phyloP scores from a whole-genome alignment of 192 early-diverging fungal genomes.

The Podila verticillata region DNA sequence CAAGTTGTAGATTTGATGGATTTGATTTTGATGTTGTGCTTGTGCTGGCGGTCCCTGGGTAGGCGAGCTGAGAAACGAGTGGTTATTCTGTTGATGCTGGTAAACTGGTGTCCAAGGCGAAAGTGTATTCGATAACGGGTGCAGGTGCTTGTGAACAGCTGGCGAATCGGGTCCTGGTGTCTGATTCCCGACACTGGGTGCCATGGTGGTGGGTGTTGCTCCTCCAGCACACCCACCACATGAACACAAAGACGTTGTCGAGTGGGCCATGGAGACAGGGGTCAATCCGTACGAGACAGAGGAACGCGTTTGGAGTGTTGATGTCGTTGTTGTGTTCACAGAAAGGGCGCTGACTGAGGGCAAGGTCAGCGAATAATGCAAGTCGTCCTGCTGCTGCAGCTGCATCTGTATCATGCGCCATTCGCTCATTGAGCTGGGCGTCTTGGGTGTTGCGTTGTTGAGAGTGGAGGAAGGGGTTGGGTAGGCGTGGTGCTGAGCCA shows the following conservation, averaged over 20 bases:
- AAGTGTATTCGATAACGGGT: slow-evolving; percentile 8
- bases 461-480: slow-evolving; percentile 8
- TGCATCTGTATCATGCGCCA: slow-evolving; percentile 50
- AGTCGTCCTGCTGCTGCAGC: slow-evolving; percentile 41
- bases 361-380: slow-evolving; percentile 12
- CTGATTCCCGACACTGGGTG: background rate
- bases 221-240: background rate
- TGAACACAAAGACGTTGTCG: slow-evolving; percentile 3
- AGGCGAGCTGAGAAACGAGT: slow-evolving; percentile 10
- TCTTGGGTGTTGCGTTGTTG: slow-evolving; percentile 11
- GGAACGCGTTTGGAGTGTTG: background rate
- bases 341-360: slow-evolving; percentile 18
- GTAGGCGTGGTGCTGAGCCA: background rate
- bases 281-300: background rate
- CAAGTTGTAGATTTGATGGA: background rate
- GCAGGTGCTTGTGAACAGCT: background rate
- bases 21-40: background rate
- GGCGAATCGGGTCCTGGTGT: background rate
- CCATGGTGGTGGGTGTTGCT: background rate
- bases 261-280: background rate
- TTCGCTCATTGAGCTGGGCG: slow-evolving; percentile 26
- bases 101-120: background rate
- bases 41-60: background rate
- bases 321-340: background rate
- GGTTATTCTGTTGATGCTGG: slow-evolving; percentile 5